Conservation (phyloP, 139 green algal species). For the Bryopsis sp. region DNA sequence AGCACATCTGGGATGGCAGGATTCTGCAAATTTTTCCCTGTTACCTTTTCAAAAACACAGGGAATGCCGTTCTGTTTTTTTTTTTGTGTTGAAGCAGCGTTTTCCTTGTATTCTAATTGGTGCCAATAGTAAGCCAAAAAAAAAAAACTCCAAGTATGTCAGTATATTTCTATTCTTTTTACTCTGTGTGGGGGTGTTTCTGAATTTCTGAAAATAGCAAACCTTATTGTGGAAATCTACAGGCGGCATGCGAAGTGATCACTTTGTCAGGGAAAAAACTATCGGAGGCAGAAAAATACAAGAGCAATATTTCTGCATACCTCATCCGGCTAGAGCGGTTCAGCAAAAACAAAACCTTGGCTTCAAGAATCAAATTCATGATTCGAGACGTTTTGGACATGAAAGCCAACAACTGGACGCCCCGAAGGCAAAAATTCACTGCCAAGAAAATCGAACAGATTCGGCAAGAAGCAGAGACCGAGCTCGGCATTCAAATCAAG, state of each 20-base stretch:
- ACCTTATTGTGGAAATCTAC: no score
- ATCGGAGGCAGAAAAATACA: not conserved
- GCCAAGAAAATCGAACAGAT: conserved; percentile 88
- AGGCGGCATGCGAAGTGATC: conserved; percentile 17
- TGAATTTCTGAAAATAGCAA: no score
- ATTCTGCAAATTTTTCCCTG: no score
- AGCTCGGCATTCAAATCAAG: conserved; percentile 69
- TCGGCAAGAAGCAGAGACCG: conserved; percentile 64
- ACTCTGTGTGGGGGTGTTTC: no score
- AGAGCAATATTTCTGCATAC: conserved; percentile 27
- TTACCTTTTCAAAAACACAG: no score
- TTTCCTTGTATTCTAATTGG: no score
- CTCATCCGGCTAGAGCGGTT: conserved; percentile 38
- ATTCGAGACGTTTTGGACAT: conserved; percentile 66
- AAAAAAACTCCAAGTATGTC: no score
- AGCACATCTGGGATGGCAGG: no score
- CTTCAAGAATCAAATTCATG: conserved; percentile 47
- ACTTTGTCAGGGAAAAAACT: conserved; percentile 22
- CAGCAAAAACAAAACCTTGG: conserved; percentile 16
- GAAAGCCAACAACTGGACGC: conserved; percentile 42
- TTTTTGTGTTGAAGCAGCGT: no score
- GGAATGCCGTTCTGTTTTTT: no score
- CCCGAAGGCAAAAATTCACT: conserved; percentile 52
- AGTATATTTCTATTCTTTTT: no score
- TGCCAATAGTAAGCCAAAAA: no score